Evolutionary conservation across 768 basidiomycete species (phyloP), one percentile per base, ranked within the genome.

Genomic region (Mycena polygramma): DNA sequence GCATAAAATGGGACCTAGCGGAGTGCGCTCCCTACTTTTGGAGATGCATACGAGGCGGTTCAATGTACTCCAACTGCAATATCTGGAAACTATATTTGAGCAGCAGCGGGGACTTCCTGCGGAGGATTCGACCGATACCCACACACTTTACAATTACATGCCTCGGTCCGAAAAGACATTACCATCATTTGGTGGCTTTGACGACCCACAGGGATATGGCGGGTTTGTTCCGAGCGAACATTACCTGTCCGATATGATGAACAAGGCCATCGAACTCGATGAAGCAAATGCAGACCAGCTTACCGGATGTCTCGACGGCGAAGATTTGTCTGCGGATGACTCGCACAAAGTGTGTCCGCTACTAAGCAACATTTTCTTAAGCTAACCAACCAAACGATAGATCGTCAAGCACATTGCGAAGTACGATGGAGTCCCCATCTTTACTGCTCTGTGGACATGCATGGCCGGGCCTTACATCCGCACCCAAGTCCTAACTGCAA

Each of bases 361-460:
- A 30, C 30, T 30, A 30, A 3, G 30, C 30, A 30, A 30, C 30
- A 30, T 30, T 30, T 30, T 30, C 30, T 30, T 30, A 30, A 30
- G 30, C 30, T 30, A 30, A 30, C n/a, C 30, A 30, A 30, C 3
- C 30, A 30, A 30, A 30, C 30, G 2, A 30, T 76, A 78, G 77
- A 55, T 78, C 24, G 76, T 75, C 46, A 78, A 77, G 36, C 77
- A 78, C 45, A 76, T 78, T 48, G 75, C 74, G 2, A 78, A 75
- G 35, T 30, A 71, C 15, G 66, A 76, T 26, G 73, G 73, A 19
- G 67, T 76, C 24, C 66, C 72, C 1, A 57, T 78, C 11, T 77
- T 77, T 41, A 59, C 58, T 35, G 75, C 77, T 10, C 36, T 77
- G 30, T 77, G 76, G 76, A 77, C 77, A 20, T 77, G 73, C 69